Conservation (phyloP, 108 stramenopile species). For the Cyclotella baltica region DNA sequence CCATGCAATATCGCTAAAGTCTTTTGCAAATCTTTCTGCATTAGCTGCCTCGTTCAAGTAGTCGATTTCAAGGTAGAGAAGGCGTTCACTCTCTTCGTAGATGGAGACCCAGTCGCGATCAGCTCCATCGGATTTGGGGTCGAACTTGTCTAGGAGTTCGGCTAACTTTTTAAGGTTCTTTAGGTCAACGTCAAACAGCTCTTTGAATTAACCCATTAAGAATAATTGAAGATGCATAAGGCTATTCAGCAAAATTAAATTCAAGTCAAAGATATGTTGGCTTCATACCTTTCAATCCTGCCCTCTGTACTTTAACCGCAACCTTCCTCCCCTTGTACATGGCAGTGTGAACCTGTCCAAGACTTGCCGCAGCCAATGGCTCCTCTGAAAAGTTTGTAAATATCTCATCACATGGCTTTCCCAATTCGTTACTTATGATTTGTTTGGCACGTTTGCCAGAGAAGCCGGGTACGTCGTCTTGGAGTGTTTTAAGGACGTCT, state of each 20-base stretch:
- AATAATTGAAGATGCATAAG: too few relatives aligned
- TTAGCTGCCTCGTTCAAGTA: constrained; percentile 94
- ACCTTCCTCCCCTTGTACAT: constrained; percentile 88
- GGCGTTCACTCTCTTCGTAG: constrained; percentile 89
- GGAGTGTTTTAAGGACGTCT: constrained; percentile 88
- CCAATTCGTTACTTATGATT: constrained; percentile 89
- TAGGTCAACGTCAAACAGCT: constrained; percentile 95
- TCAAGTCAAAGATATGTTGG: too few relatives aligned
- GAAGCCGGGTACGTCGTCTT: constrained; percentile 97
- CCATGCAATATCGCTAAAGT: constrained; percentile 85
- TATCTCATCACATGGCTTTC: constrained; percentile 73
- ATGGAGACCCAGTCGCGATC: constrained; percentile 94
- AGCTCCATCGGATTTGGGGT: constrained; percentile 95
- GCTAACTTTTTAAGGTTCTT: constrained; percentile 92
- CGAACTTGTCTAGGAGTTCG: constrained; percentile 91
- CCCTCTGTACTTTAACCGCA: constrained; percentile 95
- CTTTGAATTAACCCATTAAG: too few relatives aligned
- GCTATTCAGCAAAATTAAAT: too few relatives aligned
- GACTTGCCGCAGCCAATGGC: constrained; percentile 91
- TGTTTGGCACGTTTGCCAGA: constrained; percentile 83
- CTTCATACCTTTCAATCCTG: constrained; percentile 93
- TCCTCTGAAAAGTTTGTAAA: constrained; percentile 85
- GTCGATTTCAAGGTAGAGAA: constrained; percentile 95
- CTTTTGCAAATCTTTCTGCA: constrained; percentile 81
- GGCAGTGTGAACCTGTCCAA: constrained; percentile 96